phyloP scores from a whole-genome alignment of 257 asterid genomes.

The Solanum sejunctum region DNA sequence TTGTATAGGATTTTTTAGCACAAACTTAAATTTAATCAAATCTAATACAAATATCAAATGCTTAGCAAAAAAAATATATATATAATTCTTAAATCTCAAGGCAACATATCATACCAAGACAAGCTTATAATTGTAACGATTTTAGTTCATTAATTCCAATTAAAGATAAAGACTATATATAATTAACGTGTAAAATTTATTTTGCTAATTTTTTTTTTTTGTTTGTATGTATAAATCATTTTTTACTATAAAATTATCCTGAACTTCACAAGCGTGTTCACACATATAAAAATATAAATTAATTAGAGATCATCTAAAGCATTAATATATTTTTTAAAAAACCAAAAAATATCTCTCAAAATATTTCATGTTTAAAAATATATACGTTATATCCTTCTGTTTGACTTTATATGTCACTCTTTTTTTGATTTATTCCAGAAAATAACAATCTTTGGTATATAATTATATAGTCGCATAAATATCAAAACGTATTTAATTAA shows the following conservation, averaged over 20 bases:
- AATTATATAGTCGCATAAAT: not conserved
- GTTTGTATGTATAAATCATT: not conserved
- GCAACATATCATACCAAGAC: not conserved
- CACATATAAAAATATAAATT: not conserved
- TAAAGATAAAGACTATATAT: not conserved
- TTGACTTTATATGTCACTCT: not conserved
- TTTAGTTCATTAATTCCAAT: not conserved
- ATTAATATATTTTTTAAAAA: not conserved
- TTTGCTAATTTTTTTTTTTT: not conserved
- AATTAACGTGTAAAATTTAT: not conserved
- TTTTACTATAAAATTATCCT: not conserved
- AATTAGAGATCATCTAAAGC: not conserved
- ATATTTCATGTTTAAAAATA: not conserved
- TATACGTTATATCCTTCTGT: not conserved
- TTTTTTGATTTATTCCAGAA: not conserved
- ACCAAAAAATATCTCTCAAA: not conserved
- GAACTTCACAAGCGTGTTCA: not conserved
- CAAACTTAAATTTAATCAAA: not conserved
- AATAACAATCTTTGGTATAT: too few relatives aligned
- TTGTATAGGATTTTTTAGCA: not conserved
- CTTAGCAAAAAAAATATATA: not conserved
- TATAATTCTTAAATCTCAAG: not conserved
- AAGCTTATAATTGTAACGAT: not conserved
- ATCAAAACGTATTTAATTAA: not conserved
- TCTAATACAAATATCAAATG: not conserved